Conservation (phyloP, 768 basidiomycete genomes). For the Phaeolepiota aurea region DNA sequence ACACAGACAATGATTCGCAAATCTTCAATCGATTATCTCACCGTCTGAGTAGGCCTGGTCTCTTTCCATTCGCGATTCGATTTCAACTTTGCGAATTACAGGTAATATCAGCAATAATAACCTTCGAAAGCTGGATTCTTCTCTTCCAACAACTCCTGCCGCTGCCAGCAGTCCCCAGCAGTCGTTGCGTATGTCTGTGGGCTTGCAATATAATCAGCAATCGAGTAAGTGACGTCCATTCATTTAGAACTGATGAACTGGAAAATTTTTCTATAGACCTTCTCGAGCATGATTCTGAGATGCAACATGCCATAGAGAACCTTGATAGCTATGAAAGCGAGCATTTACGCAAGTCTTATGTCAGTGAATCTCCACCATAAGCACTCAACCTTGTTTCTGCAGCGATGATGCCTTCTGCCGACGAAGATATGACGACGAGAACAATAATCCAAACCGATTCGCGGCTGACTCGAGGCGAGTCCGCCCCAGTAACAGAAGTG, state of each 20-base stretch:
- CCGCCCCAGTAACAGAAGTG: no score
- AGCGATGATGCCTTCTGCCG: no score
- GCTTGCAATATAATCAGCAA: slow-evolving; percentile 39
- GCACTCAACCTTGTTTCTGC: no score
- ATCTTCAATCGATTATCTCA: background rate
- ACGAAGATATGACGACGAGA: no score
- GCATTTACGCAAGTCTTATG: background rate
- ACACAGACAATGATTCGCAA: slow-evolving; percentile 33
- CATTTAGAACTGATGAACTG: background rate
- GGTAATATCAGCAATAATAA: no score
- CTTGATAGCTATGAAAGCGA: slow-evolving; percentile 45
- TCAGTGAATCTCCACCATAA: no score
- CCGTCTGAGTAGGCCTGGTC: background rate
- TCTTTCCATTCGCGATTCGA: background rate
- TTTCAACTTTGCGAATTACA: no score
- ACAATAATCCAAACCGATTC: no score
- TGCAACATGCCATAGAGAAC: slow-evolving; percentile 55
- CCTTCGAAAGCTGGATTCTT: slow-evolving; percentile 28
- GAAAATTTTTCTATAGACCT: slow-evolving; percentile 36
- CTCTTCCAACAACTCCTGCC: slow-evolving; percentile 33
- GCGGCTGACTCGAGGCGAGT: no score
- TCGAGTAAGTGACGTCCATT: slow-evolving; percentile 52
- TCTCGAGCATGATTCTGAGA: slow-evolving; percentile 62
- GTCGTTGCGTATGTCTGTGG: slow-evolving; percentile 45
- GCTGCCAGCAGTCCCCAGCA: slow-evolving; percentile 50